phyloP scores from a whole-genome alignment of 108 stramenopile species.

The Poteriospumella lacustris region DNA sequence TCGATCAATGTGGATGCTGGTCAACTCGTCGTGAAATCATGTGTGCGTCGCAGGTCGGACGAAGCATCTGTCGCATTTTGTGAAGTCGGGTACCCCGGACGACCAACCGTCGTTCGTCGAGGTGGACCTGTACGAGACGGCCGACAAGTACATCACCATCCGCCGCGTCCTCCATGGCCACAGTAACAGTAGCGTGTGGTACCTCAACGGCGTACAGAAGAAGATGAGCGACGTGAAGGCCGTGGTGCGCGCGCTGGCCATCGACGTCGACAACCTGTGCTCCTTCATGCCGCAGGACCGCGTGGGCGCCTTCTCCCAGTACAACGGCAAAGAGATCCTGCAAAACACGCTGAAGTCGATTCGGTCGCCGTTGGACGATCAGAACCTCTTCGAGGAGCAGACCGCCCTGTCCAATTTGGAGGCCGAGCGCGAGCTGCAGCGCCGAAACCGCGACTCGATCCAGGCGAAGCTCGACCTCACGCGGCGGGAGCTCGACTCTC shows the following conservation, averaged over 20 bases:
- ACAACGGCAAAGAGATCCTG: slow-evolving; percentile 61
- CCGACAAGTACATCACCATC: slow-evolving; percentile 39
- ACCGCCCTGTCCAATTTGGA: slow-evolving; percentile 66
- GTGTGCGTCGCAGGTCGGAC: slow-evolving; percentile 61
- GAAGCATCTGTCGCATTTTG: slow-evolving; percentile 69
- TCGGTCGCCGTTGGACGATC: slow-evolving; percentile 58
- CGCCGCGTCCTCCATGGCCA: slow-evolving; percentile 28
- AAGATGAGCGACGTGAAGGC: slow-evolving; percentile 58
- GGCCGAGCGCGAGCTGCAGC: slow-evolving; percentile 46
- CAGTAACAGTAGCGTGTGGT: slow-evolving; percentile 36
- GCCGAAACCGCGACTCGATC: not conserved
- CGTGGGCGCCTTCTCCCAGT: slow-evolving; percentile 80
- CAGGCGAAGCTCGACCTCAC: slow-evolving; percentile 33
- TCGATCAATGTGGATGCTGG: not conserved
- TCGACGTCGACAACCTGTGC: slow-evolving; percentile 84
- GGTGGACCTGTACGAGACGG: slow-evolving; percentile 46
- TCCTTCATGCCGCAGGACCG: slow-evolving; percentile 91
- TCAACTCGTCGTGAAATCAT: not conserved
- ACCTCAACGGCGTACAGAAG: slow-evolving; percentile 52
- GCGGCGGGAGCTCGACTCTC: slow-evolving; percentile 46
- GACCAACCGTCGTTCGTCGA: slow-evolving; percentile 30
- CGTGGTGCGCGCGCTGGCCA: slow-evolving; percentile 62
- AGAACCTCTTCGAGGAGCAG: slow-evolving; percentile 64
- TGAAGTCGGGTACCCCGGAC: slow-evolving; percentile 56
- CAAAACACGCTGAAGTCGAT: slow-evolving; percentile 64